Percentiles rank a stretch among this genome's conserved stretches.
phyloP scores from a whole-genome alignment of 768 basidiomycete species.

The Boletus huronensis region DNA sequence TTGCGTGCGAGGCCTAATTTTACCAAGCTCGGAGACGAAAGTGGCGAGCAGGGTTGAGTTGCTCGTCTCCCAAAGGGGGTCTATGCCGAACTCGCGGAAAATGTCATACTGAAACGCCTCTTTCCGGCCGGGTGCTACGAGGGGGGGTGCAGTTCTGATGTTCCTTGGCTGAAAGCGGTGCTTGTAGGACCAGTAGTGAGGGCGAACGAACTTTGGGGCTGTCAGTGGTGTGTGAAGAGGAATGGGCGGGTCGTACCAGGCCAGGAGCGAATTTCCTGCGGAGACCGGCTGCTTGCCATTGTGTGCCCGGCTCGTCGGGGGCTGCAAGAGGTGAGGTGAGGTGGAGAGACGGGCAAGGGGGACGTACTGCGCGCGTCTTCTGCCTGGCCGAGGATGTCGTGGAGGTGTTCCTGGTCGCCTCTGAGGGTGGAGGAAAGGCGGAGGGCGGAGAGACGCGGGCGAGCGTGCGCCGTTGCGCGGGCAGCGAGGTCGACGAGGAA shows the following conservation, averaged over 20 bases:
- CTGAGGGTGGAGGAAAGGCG: slow-evolving; percentile 19
- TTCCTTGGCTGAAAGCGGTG: slow-evolving; percentile 31
- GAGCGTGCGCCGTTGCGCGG: slow-evolving; percentile 14
- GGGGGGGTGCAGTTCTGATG: slow-evolving; percentile 29
- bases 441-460: neutral
- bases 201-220: slow-evolving; percentile 42
- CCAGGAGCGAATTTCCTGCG: slow-evolving; percentile 27
- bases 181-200: slow-evolving; percentile 41
- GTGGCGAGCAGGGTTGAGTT: slow-evolving; percentile 56
- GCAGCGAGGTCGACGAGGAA: slow-evolving; percentile 4
- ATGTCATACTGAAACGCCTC: slow-evolving; percentile 58
- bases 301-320: neutral
- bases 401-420: slow-evolving; percentile 22
- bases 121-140: slow-evolving; percentile 53
- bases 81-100: slow-evolving; percentile 67
- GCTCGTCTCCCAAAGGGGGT: slow-evolving; percentile 67
- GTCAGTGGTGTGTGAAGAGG: neutral
- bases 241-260: slow-evolving; percentile 12
- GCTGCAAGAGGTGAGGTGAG: slow-evolving; percentile 8
- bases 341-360: no score
- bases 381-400: slow-evolving; percentile 25
- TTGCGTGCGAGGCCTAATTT: slow-evolving; percentile 64
- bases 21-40: slow-evolving; percentile 74
- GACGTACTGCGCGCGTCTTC: slow-evolving; percentile 17
- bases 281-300: slow-evolving; percentile 24